Base-by-base conservation (phyloP, 495 filamentous ascomycete genomes). In the Xylaria nigripes region DNA sequence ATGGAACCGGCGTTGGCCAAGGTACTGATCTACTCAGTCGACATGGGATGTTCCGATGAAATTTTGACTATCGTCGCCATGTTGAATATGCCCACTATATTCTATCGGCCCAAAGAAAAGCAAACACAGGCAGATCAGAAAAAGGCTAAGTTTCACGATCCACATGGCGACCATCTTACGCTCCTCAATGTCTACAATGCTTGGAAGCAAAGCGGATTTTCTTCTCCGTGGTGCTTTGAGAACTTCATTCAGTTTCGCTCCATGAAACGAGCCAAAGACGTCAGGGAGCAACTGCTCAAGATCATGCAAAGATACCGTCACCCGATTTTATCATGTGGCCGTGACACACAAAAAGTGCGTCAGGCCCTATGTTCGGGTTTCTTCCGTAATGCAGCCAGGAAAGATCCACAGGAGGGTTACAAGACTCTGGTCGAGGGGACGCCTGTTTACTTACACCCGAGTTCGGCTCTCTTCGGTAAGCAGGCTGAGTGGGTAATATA, bases 101-200 rank as follows among this genome's bases (percentile, higher is more conserved):
- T 97, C 70, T 94, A 96, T 66, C 83, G 93, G 0, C 93, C 94
- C 0, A 95, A 96, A 59, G 93, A 97, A 59, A 97, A 97, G 67
- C 93, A 97, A 62, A 81, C 84, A 47, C 89, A 95, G 65, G 93
- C 93, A 12, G 93, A 97, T 61, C 89, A 96, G 68, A 97, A 96
- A 76, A 97, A 96, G 68, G 78, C 90, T 36, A 95, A 95, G 66
- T 97, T 97, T 72, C 89, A 96, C 68, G 94, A 97, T 63, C 89
- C 91, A 0, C 82, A 88, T 49, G 92, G 94, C 32, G 93, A 99
- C 58, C 93, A 99, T 63, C 72, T 97, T 3, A 99, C 93, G 1
- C 74, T 97, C 0, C 79, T 99, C 24, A 97, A 97, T 64, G 94
- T 97, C 2, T 99, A 96, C 76, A 95, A 96, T 61, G 82, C 76